Percentiles rank a stretch among this genome's conserved stretches.
phyloP scores from a whole-genome alignment of 2,329 filamentous ascomycete genomes.

The Trichoderma semiorbis region DNA sequence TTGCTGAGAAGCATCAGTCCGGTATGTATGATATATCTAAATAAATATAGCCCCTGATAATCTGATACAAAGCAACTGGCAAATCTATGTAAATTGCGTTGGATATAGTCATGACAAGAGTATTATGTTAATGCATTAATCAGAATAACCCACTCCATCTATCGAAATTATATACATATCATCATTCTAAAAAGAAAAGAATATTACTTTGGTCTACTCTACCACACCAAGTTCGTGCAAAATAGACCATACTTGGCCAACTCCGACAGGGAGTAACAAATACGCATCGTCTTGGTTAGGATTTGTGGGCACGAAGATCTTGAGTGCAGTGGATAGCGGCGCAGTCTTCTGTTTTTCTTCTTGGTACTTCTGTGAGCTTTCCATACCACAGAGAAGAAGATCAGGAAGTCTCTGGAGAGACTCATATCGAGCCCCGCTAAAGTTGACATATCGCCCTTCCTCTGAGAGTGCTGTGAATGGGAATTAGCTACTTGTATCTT shows the following conservation, averaged over 20 bases:
- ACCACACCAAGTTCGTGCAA: background rate
- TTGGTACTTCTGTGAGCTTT: background rate
- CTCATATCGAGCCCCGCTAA: background rate
- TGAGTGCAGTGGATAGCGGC: background rate
- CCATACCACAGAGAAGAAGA: background rate
- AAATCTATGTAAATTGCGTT: no score
- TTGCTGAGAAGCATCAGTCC: no score
- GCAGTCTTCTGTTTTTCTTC: background rate
- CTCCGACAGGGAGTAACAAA: background rate
- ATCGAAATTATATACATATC: background rate
- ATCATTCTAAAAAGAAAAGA: background rate
- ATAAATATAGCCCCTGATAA: background rate
- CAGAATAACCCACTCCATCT: background rate
- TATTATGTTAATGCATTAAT: background rate
- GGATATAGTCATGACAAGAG: background rate
- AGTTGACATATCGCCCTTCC: background rate
- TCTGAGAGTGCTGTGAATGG: background rate
- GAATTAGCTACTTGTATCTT: background rate
- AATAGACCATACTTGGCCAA: background rate
- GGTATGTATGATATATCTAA: no score
- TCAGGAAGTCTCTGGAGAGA: background rate
- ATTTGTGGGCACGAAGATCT: background rate
- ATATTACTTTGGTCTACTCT: background rate
- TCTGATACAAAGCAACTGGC: background rate
- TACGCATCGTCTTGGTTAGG: background rate